A percentile compares a stretch with the other conserved stretches of the same genome.
phyloP scores from a whole-genome alignment of 768 basidiomycete species.

The Thelephora ganbajun region DNA sequence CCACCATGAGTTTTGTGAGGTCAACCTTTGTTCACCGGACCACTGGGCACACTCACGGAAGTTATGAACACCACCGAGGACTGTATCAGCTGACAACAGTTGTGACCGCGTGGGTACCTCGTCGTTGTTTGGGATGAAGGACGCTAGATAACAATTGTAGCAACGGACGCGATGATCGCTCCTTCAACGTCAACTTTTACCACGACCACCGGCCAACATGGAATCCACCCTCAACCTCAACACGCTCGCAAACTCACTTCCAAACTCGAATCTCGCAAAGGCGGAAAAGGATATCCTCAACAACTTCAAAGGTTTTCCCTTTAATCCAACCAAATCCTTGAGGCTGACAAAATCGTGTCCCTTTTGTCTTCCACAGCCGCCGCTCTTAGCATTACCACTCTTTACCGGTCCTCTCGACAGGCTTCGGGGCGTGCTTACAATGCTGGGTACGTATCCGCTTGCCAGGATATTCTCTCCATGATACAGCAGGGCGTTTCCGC shows the following conservation, averaged over 20 bases:
- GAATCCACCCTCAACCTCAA: slow-evolving; percentile 63
- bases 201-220: slow-evolving; percentile 23
- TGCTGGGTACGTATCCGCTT: slow-evolving; percentile 66
- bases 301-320: slow-evolving; percentile 61
- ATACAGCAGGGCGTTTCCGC: slow-evolving; percentile 73
- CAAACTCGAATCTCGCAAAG: slow-evolving; percentile 52
- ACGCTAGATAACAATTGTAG: too few relatives aligned
- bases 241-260: slow-evolving; percentile 64
- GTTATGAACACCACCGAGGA: too few relatives aligned
- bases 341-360: slow-evolving; percentile 4
- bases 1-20: too few relatives aligned
- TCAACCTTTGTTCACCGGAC: too few relatives aligned
- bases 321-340: neutral
- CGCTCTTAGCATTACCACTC: slow-evolving; percentile 71
- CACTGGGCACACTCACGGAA: too few relatives aligned
- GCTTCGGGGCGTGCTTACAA: slow-evolving; percentile 73
- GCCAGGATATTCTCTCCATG: slow-evolving; percentile 69
- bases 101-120: too few relatives aligned
- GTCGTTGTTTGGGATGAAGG: too few relatives aligned
- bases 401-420: slow-evolving; percentile 67
- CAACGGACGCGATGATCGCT: too few relatives aligned
- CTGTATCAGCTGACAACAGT: too few relatives aligned
- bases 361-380: slow-evolving; percentile 35
- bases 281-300: slow-evolving; percentile 71
- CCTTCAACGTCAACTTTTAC: neutral